Percentiles rank a stretch among this genome's conserved stretches.
phyloP scores from a whole-genome alignment of 176 grass and related monocot species.

The Ananas comosus region DNA sequence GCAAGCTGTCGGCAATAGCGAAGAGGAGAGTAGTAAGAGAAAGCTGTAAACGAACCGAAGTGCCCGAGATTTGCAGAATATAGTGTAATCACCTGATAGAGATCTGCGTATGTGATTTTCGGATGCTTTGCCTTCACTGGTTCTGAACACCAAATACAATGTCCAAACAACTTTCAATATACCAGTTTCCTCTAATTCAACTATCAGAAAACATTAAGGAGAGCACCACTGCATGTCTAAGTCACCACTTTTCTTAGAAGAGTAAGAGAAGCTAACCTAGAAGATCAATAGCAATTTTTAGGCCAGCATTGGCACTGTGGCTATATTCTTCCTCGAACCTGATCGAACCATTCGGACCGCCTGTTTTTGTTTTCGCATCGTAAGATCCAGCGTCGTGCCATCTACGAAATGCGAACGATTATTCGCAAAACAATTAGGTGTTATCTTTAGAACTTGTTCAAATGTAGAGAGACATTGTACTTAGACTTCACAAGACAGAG shows the following conservation, averaged over 20 bases:
- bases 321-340: conserved; percentile 38
- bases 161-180: neutral
- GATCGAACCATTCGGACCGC: conserved; percentile 60
- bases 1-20: conserved; percentile 32
- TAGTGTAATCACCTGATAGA: conserved; percentile 41
- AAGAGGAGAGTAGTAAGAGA: neutral
- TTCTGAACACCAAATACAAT: conserved; percentile 18
- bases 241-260: neutral
- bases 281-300: conserved; percentile 68
- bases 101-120: conserved; percentile 60
- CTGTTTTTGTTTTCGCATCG: conserved; percentile 36
- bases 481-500: too few relatives aligned
- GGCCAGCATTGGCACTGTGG: conserved; percentile 37
- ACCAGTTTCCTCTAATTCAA: neutral
- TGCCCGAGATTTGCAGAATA: neutral
- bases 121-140: conserved; percentile 56
- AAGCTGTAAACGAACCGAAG: neutral
- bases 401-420: conserved; percentile 12
- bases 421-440: neutral
- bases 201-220: too few relatives aligned
- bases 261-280: conserved; percentile 21
- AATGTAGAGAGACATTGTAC: too few relatives aligned
- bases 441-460: too few relatives aligned
- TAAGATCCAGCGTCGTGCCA: conserved; percentile 76
- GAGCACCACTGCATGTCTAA: too few relatives aligned